Base-by-base conservation (phyloP, 768 basidiomycete species). In the Leccinum boreale region DNA sequence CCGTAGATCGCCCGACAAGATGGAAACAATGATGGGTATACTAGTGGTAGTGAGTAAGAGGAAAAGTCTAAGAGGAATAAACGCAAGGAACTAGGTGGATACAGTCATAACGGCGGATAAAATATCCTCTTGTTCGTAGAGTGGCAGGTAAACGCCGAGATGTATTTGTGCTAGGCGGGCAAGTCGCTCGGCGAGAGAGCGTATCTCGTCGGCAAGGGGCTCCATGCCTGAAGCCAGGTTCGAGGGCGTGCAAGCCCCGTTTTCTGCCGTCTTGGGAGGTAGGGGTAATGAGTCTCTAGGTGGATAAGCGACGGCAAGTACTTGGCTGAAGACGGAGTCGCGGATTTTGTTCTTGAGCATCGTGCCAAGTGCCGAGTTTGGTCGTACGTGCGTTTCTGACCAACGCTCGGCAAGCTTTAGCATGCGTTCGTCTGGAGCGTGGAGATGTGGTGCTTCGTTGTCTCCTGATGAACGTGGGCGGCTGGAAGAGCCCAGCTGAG, bases 161-260 rank as follows among this genome's bases (percentile, higher is more conserved):
- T 94, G 90, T 63, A 91, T 85, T 49, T 82, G 75, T 3, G 86
- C 85, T 53, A 94, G 79, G 58, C 86, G 84, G 46, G 86, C 80
- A 35, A 92, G 79, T 67, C 87, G 84, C 65, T 90, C 85, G 28
- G 82, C 83, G 50, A 94, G 80, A 17, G 81, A 77, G 31, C 78
- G 78, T 46, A 73, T 83, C 71, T 94, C 92, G 42, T 85, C 82
- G 55, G 79, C 72, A 53, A 94, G 77, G 33, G 87, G 81, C 64
- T 89, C 87, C 79, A 92, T 83, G 44, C 90, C 91, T 53, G 80
- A 80, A 46, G 78, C 75, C 50, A 75, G 35, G 44, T 29, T 50
- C 29, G 66, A 36, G 45, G 64, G 51, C 17, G 53, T 21, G 11
- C 52, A 49, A 53, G 52, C 39, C 49, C 53, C 56, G 55, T 56